Conservation (phyloP, 2,329 filamentous ascomycete genomes). For the Pseudogymnoascus sp. region DNA sequence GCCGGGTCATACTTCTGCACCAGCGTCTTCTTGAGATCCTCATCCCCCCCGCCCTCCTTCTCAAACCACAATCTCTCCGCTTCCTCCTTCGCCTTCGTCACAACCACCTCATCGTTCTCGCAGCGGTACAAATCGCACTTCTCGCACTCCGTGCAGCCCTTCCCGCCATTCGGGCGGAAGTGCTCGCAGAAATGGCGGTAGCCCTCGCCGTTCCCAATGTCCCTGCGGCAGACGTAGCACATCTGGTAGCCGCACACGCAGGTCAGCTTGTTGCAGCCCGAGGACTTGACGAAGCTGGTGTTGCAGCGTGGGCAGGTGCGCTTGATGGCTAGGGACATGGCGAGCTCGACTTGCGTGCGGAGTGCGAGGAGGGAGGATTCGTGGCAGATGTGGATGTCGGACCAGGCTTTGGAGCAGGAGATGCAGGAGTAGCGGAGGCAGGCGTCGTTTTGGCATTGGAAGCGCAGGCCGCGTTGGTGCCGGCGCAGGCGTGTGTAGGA, state of each 20-base stretch:
- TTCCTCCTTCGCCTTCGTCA: slow-evolving; percentile 59
- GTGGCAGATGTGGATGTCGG: slow-evolving; percentile 83
- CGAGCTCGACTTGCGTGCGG: slow-evolving; percentile 82
- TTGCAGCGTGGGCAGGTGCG: slow-evolving; percentile 88
- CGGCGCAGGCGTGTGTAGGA: slow-evolving; percentile 62
- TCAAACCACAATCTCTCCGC: slow-evolving; percentile 65
- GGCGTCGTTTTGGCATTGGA: slow-evolving; percentile 62
- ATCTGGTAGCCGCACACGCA: slow-evolving; percentile 95
- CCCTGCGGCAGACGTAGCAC: slow-evolving; percentile 91
- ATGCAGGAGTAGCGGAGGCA: slow-evolving; percentile 72
- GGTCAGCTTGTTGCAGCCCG: slow-evolving; percentile 93
- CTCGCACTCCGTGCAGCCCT: slow-evolving; percentile 69
- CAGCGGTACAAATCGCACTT: slow-evolving; percentile 66
- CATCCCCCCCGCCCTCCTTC: slow-evolving; percentile 52
- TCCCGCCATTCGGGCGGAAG: slow-evolving; percentile 73
- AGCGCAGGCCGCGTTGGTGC: slow-evolving; percentile 64
- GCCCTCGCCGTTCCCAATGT: slow-evolving; percentile 58
- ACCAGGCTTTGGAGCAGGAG: slow-evolving; percentile 73
- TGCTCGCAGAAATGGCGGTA: slow-evolving; percentile 96
- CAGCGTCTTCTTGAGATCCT: slow-evolving; percentile 48
- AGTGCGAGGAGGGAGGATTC: slow-evolving; percentile 74
- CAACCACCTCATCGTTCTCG: slow-evolving; percentile 64
- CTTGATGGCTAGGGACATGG: slow-evolving; percentile 89
- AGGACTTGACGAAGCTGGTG: slow-evolving; percentile 84
- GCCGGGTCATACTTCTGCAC: slow-evolving; percentile 37